phyloP scores from a whole-genome alignment of 2,329 filamentous ascomycete genomes.

The Nemania sp. region DNA sequence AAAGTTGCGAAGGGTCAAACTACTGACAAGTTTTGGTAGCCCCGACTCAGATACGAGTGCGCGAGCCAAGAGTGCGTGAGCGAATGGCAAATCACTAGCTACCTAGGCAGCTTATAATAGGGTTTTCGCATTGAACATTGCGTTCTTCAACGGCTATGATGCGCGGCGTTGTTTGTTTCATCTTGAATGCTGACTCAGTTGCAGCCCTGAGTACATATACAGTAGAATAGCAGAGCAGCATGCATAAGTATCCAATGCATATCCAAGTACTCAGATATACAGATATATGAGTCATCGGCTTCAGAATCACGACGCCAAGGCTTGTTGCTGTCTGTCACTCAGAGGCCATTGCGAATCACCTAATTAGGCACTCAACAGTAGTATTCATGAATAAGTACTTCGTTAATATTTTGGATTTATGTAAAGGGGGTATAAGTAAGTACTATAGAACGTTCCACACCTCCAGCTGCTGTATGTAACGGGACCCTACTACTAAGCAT shows the following conservation, averaged over 20 bases:
- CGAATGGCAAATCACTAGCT: background rate
- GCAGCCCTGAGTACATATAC: too few relatives aligned
- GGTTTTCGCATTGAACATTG: background rate
- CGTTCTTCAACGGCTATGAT: too few relatives aligned
- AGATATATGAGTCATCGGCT: too few relatives aligned
- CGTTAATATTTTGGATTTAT: conserved; percentile 3
- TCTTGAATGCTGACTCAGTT: too few relatives aligned
- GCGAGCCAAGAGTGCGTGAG: background rate
- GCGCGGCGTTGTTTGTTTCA: too few relatives aligned
- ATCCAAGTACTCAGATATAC: too few relatives aligned
- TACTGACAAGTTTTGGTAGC: conserved; percentile 19
- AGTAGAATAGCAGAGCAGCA: too few relatives aligned
- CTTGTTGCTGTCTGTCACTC: background rate
- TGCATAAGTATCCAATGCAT: too few relatives aligned
- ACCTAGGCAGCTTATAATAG: background rate
- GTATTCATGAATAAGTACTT: conserved; percentile 11
- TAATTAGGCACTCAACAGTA: background rate
- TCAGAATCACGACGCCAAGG: background rate
- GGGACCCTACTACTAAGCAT: conserved; percentile 19
- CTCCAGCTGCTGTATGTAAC: conserved; percentile 2
- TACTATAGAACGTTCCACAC: background rate
- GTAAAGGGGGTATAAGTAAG: too few relatives aligned
- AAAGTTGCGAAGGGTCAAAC: background rate
- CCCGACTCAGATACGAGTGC: too few relatives aligned
- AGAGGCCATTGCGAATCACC: too few relatives aligned